Base-by-base conservation (phyloP, 108 stramenopile genomes). In the Skeletonema potamos region DNA sequence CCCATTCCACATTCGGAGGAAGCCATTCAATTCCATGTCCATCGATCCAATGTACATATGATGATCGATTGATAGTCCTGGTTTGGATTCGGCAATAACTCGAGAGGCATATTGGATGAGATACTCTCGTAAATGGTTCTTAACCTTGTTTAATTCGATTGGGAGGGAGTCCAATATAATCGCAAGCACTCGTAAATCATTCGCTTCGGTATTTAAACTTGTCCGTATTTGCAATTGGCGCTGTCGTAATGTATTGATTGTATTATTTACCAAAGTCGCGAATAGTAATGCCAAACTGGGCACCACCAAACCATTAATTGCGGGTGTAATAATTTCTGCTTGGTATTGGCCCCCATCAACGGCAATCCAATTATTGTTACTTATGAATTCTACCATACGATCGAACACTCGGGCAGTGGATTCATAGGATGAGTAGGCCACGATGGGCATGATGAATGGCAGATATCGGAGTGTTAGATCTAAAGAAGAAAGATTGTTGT, bases 301-400 rank as follows among this genome's bases (percentile, higher is more conserved):
- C n/a, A 81, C 74, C 1, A 88, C 79, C 0, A 85, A 58, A 4
- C 87, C 87, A n/a, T 81, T 88, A 26, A 88, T 81, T 0, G 77
- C 82, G 0, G 87, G 85, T 6, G 75, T 84, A 15, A 87, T 71
- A 0, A 87, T 91, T 43, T 72, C 75, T 44, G 87, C 86, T 59
- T 89, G 88, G 62, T 89, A 89, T 30, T 67, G 65, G 27, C 88
- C 88, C 20, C 91, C 91, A 65, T 92, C 91, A 0, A 89, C 91
- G n/a, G 83, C 70, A 28, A 83, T 86, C 85, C 87, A 92, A 26
- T 65, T 77, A n/a, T 66, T 66, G 33, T 73, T 57, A 20, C 33
- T 41, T 9, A 77, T 70, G 36, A 76, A n/a, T 33, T 84, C 80
- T 0, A 84, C 62, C 54, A 59, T 44, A 8, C 4, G 6, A 6